phyloP scores from a whole-genome alignment of 2,329 filamentous ascomycete genomes.

The Teratosphaeria gauchensis region DNA sequence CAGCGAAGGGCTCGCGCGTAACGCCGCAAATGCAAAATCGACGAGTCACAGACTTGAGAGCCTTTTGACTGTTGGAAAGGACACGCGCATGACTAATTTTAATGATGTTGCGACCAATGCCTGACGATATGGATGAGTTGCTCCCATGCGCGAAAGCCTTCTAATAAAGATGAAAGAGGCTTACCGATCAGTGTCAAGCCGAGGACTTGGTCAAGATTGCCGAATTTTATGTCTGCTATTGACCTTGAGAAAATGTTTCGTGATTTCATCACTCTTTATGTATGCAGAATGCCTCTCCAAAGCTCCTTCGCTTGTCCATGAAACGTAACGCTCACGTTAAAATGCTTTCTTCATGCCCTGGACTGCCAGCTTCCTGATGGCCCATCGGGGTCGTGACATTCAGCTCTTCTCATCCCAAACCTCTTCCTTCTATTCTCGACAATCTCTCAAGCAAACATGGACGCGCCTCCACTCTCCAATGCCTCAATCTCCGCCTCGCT shows the following conservation, averaged over 20 bases:
- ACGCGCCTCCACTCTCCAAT: conserved; percentile 85
- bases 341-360: background rate
- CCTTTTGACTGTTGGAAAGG: too few relatives aligned
- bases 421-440: background rate
- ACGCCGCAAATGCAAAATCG: background rate
- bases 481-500: conserved; percentile 84
- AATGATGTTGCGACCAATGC: too few relatives aligned
- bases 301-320: background rate
- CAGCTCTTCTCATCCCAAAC: background rate
- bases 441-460: background rate
- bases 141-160: too few relatives aligned
- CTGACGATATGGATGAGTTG: too few relatives aligned
- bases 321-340: background rate
- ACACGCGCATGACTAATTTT: too few relatives aligned
- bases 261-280: background rate
- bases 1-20: background rate
- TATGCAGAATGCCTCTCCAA: background rate
- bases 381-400: background rate
- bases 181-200: background rate
- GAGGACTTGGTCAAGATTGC: too few relatives aligned
- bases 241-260: background rate
- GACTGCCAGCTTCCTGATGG: background rate
- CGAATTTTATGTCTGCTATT: too few relatives aligned
- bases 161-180: background rate
- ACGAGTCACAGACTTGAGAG: too few relatives aligned